These are phyloP conservation scores for Extremus antarcticus DNA, from an alignment of 495 filamentous ascomycete genomes.

Conservation along the genomic window DNA sequence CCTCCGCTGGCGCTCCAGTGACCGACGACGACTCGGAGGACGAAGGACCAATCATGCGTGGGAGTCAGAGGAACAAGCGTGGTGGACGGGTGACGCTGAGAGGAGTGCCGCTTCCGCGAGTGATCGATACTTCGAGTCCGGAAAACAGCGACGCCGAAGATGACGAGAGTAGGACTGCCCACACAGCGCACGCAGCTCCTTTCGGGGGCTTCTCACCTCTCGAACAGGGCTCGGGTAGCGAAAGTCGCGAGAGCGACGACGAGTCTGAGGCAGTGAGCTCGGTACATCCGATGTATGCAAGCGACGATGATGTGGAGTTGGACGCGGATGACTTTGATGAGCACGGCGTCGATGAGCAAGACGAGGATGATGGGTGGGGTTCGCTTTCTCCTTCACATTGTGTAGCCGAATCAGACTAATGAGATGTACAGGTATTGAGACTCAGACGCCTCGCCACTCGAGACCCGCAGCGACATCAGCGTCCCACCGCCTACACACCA, in stretches of 20 bases:
- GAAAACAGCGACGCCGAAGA: conserved; percentile 3
- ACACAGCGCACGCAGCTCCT: too few relatives aligned
- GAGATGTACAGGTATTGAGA: background rate
- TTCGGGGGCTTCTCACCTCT: conserved; percentile 11
- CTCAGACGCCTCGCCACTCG: background rate
- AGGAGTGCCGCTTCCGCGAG: background rate
- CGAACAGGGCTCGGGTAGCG: background rate
- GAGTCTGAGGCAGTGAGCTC: background rate
- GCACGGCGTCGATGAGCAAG: background rate
- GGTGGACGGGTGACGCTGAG: background rate
- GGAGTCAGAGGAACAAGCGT: conserved; percentile 6
- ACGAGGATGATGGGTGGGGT: conserved; percentile 13
- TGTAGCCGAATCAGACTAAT: background rate
- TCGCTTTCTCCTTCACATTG: background rate
- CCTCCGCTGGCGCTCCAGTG: background rate
- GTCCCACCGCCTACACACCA: background rate
- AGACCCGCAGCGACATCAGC: background rate
- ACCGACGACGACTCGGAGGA: conserved; percentile 14
- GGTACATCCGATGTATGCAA: background rate
- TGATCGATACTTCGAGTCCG: background rate
- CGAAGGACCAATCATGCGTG: conserved; percentile 7
- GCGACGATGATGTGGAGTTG: background rate
- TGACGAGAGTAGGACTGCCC: conserved; percentile 6
- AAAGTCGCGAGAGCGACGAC: background rate
- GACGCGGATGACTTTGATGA: background rate